Percentiles rank a stretch among this genome's conserved stretches.
Evolutionary conservation across 305 asterid genomes (phyloP).

Genomic region (Rubia occidens): DNA sequence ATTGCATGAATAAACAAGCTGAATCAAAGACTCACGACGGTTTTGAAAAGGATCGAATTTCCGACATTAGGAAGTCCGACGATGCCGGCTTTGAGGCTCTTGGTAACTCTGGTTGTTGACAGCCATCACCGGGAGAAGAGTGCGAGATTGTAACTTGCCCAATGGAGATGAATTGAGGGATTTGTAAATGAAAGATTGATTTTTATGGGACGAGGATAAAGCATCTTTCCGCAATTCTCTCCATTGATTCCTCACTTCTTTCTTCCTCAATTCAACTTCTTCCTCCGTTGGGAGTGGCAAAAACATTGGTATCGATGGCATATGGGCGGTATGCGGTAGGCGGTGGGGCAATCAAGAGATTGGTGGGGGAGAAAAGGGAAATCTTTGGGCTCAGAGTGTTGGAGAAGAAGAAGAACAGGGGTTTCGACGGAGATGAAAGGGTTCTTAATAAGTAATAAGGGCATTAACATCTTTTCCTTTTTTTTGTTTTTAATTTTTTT

Average conservation of each 20-base stretch:
- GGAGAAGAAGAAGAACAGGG: too few relatives aligned
- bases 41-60: constrained; percentile 90
- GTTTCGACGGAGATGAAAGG: too few relatives aligned
- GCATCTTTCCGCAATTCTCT: constrained; percentile 40
- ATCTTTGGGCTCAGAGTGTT: too few relatives aligned
- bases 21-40: constrained; percentile 31
- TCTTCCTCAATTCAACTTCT: neutral
- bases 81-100: constrained; percentile 90
- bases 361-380: too few relatives aligned
- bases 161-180: constrained; percentile 26
- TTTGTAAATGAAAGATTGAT: constrained; percentile 35
- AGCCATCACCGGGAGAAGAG: constrained; percentile 37
- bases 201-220: constrained; percentile 48
- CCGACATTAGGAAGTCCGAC: constrained; percentile 98
- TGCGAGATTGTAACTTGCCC: constrained; percentile 17
- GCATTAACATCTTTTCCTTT: too few relatives aligned
- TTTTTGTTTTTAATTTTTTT: too few relatives aligned
- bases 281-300: too few relatives aligned
- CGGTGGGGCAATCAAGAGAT: too few relatives aligned
- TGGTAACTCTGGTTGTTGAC: constrained; percentile 64
- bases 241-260: constrained; percentile 31
- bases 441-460: too few relatives aligned
- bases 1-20: too few relatives aligned
- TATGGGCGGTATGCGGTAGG: too few relatives aligned
- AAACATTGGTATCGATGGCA: too few relatives aligned